Base-by-base conservation (phyloP, 2,329 filamentous ascomycete genomes). In the Ophiobolus disseminans region DNA sequence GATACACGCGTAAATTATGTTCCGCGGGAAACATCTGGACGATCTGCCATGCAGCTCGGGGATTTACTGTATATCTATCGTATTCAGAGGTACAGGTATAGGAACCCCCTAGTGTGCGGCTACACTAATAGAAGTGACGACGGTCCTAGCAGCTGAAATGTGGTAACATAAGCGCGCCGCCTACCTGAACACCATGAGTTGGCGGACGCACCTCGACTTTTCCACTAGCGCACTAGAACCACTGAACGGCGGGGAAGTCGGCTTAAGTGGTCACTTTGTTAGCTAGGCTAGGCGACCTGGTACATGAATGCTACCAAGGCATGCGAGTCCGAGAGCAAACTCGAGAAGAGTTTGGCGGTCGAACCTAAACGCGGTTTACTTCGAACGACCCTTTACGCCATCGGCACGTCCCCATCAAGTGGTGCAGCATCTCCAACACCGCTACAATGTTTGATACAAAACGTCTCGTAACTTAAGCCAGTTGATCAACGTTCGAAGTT, bases 241-340 rank as follows among this genome's bases (percentile, higher is more conserved):
- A 62, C 60, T 50, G 41, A 28, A 64, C 62, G 58, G 67, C 63
- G 66, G 68, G 68, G 67, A 68, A 68, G 62, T 58, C 63, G 65
- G 66, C 53, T 62, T 56, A 58, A n/a, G 56, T 47, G 53, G 57
- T 56, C 57, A 55, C 59, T 58, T 31, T 42, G 58, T 60, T 54
- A 55, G 62, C 58, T 63, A 62, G 58, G 49, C 63, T 57, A 59
- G 58, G 66, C 55, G 55, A 53, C 59, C 58, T 57, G 60, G 16
- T 32, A 28, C 62, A 56, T 58, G 63, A 53, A 57, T 58, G 50
- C 63, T 59, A 54, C 40, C 55, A 39, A 59, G 49, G 51, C 44
- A 60, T 53, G 48, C 49, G 48, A 56, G 45, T 39, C 48, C 50
- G 48, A 54, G 58, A 45, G 54, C 55, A 57, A 61, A 47, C 52